A percentile compares a stretch with the other conserved stretches of the same genome.
These are phyloP conservation scores for Chlamydomonas schloesseri DNA, from an alignment of 139 green algal species.

Conservation along the genomic window DNA sequence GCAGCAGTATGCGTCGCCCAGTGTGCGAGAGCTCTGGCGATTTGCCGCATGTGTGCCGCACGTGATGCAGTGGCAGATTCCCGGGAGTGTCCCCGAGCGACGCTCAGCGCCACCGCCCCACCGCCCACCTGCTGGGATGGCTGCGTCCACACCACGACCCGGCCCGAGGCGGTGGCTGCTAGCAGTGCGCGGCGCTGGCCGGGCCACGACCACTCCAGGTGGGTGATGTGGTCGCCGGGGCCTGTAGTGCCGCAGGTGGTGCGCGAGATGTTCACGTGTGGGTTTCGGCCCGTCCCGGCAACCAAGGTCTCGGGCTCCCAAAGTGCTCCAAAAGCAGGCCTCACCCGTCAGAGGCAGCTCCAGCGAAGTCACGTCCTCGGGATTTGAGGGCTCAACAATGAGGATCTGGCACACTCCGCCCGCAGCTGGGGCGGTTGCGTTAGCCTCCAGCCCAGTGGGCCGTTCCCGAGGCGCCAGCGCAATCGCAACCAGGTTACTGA, in stretches of 20 bases:
- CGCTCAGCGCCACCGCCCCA: too few species aligned
- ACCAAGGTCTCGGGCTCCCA: too few species aligned
- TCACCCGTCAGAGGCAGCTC: conserved; percentile 14
- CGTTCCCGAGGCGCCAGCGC: neutral
- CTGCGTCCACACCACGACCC: conserved; percentile 42
- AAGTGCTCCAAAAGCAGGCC: neutral
- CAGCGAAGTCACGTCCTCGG: conserved; percentile 20
- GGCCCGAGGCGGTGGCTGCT: neutral
- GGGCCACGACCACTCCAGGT: conserved; percentile 31
- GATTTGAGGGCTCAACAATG: conserved; percentile 29
- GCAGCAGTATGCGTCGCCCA: too few species aligned
- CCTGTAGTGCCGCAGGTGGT: too few species aligned
- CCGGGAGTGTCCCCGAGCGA: too few species aligned
- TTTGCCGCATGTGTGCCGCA: too few species aligned
- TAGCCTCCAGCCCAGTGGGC: too few species aligned
- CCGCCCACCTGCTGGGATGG: conserved; percentile 8
- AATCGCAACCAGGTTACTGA: conserved; percentile 28
- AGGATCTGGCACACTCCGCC: neutral
- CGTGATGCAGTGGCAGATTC: too few species aligned
- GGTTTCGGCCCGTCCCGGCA: too few species aligned
- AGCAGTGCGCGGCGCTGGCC: conserved; percentile 39
- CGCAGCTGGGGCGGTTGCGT: neutral
- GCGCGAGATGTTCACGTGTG: too few species aligned
- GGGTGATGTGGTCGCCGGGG: conserved; percentile 1
- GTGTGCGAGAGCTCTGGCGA: too few species aligned